phyloP scores from a whole-genome alignment of 768 basidiomycete genomes.

The Hysterangium stoloniferum region DNA sequence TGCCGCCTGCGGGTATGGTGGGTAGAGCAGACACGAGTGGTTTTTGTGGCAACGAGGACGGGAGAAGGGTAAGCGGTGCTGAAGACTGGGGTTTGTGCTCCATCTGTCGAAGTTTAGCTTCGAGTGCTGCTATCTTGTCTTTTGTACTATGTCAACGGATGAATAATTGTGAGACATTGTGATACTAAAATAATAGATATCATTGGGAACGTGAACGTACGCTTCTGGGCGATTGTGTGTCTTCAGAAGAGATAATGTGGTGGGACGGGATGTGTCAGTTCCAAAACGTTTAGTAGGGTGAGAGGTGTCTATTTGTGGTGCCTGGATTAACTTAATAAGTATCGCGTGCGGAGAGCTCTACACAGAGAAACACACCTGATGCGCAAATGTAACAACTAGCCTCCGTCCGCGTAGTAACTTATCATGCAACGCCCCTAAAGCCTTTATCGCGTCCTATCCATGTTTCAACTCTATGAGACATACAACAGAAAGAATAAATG shows the following conservation, averaged over 20 bases:
- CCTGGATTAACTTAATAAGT: slow-evolving; percentile 3
- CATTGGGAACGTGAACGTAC: slow-evolving; percentile 20
- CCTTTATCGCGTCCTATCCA: slow-evolving; percentile 73
- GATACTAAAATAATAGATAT: background rate
- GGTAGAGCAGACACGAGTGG: slow-evolving; percentile 6
- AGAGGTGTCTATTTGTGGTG: slow-evolving; percentile 22
- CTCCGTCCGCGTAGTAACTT: slow-evolving; percentile 82
- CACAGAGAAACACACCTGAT: slow-evolving; percentile 45
- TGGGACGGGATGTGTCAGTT: slow-evolving; percentile 60
- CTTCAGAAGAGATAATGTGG: slow-evolving; percentile 84
- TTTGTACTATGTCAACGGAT: slow-evolving; percentile 40
- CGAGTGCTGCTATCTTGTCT: slow-evolving; percentile 91
- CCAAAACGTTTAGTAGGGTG: slow-evolving; percentile 26
- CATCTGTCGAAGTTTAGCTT: slow-evolving; percentile 88
- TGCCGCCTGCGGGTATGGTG: slow-evolving; percentile 5
- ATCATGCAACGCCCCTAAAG: slow-evolving; percentile 63
- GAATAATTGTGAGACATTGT: background rate
- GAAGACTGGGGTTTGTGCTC: slow-evolving; percentile 22
- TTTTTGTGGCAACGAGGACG: slow-evolving; percentile 8
- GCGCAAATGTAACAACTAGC: slow-evolving; percentile 84
- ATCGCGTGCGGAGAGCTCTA: background rate
- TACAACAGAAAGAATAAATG: slow-evolving; percentile 18
- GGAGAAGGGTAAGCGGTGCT: slow-evolving; percentile 4
- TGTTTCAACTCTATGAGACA: slow-evolving; percentile 14
- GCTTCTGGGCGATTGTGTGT: slow-evolving; percentile 43